Percentiles rank a stretch among this genome's conserved stretches.
Evolutionary conservation across 83 land plant species (phyloP).

Genomic region (Picea abies): DNA sequence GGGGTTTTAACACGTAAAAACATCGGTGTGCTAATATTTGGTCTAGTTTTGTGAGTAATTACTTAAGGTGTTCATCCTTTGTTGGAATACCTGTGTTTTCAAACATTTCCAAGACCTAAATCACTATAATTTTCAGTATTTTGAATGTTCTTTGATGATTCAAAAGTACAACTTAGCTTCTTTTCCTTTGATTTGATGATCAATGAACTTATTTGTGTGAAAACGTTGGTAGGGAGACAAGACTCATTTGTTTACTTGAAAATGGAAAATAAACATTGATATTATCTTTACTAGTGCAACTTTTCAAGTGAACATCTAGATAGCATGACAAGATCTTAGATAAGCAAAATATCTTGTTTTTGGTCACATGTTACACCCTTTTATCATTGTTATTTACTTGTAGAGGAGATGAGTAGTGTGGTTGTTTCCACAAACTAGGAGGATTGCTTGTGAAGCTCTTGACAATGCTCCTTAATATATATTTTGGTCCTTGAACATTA

Average conservation of each 20-base stretch:
- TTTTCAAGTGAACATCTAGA: not conserved
- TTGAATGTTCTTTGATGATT: not conserved
- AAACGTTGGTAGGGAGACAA: not conserved
- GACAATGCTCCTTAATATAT: conserved; percentile 71
- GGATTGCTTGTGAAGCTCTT: conserved; percentile 79
- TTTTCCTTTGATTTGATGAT: not conserved
- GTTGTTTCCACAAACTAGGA: conserved; percentile 86
- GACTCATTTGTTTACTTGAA: not conserved
- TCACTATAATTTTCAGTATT: not conserved
- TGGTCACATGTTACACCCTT: conserved; percentile 27
- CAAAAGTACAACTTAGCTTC: not conserved
- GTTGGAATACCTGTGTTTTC: too few relatives aligned
- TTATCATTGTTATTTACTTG: conserved; percentile 51
- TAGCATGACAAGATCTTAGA: conserved; percentile 6
- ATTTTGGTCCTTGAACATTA: conserved; percentile 65
- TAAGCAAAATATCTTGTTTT: conserved; percentile 16
- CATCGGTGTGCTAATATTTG: too few relatives aligned
- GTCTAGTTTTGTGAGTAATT: too few relatives aligned
- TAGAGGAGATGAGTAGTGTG: conserved; percentile 61
- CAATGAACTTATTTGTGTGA: not conserved
- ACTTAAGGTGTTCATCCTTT: too few relatives aligned
- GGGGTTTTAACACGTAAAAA: too few relatives aligned
- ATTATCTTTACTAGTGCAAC: not conserved
- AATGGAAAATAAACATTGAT: not conserved
- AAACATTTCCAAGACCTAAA: not conserved